Evolutionary conservation across 2,329 filamentous ascomycete genomes (phyloP), one percentile per base, ranked within the genome.

Genomic region (Colletotrichum noveboracense): DNA sequence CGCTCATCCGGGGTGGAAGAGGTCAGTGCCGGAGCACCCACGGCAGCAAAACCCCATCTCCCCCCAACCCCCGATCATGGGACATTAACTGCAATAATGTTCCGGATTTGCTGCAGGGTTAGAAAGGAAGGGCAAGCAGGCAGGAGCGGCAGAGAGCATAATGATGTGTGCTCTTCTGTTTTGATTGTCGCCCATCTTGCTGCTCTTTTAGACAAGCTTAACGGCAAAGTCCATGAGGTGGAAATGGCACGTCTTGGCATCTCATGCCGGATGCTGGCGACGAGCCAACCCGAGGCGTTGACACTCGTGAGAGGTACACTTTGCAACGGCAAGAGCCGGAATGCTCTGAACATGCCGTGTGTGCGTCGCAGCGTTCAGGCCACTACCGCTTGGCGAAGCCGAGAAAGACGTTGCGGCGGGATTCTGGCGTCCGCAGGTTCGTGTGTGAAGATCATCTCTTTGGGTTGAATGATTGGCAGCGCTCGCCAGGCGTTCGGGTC

Each of bases 41-140:
- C 48, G 5, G 66, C 24, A 66, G 34, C 36, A 66, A 60, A 62
- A 16, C 36, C 32, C 21, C 18, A 26, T 36, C 12, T 30, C 30
- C 32, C 43, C 28, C 43, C 67, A 55, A 43, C 52, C 69, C 69
- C 62, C 43, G 70, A 74, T 66, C 48, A 70, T 64, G 74, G 74
- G 68, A 56, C 72, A 67, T 71, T 62, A 55, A 67, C 28, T 67
- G 68, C 70, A 58, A 69, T 69, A 74, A 76, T 77, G 72, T 77
- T 76, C 77, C 77, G 77, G 77, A 77, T 77, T 76, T 76, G n/a
- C 77, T 71, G 52, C 77, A 78, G 77, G 75, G 76, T 72, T 74
- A 18, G 36, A 14, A 30, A 10, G 36, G 36, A 18, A 34, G 4
- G 60, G 24, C 34, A 65, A 26, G 24, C 24, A 67, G 52, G 30